phyloP scores from a whole-genome alignment of 1,284 basidiomycete genomes.

The Trichosporon inkin region DNA sequence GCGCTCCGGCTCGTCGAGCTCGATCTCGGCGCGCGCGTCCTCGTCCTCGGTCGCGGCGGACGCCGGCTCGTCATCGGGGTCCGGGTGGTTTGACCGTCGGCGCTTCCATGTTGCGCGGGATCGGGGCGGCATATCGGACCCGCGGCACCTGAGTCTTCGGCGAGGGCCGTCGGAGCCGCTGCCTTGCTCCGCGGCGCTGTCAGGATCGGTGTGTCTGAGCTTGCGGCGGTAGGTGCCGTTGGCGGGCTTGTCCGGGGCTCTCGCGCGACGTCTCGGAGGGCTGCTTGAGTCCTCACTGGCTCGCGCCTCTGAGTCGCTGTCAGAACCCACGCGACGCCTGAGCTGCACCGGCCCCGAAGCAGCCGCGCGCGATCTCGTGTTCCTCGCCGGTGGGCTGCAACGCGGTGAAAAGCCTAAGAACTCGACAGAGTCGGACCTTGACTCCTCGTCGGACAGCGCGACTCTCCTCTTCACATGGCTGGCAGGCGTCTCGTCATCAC shows the following conservation, averaged over 20 bases:
- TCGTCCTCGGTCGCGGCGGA: conserved; percentile 47
- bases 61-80: background rate
- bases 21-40: conserved; percentile 56
- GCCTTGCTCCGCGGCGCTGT: no score
- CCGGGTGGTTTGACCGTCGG: background rate
- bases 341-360: no score
- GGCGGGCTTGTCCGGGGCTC: no score
- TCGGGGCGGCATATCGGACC: no score
- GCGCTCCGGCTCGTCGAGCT: conserved; percentile 47
- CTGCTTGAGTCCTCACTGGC: no score
- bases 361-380: background rate
- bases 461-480: background rate
- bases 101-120: background rate
- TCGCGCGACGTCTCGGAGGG: no score
- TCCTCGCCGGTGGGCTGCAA: background rate
- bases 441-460: background rate
- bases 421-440: background rate
- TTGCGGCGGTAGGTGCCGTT: no score
- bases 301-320: no score
- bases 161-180: no score
- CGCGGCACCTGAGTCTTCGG: no score
- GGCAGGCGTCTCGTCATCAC: background rate
- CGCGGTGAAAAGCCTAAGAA: background rate
- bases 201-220: no score
- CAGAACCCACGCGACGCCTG: no score